These are phyloP conservation scores for Diaporthe vaccinii DNA, from an alignment of 2,329 filamentous ascomycete genomes.

Conservation along the genomic window DNA sequence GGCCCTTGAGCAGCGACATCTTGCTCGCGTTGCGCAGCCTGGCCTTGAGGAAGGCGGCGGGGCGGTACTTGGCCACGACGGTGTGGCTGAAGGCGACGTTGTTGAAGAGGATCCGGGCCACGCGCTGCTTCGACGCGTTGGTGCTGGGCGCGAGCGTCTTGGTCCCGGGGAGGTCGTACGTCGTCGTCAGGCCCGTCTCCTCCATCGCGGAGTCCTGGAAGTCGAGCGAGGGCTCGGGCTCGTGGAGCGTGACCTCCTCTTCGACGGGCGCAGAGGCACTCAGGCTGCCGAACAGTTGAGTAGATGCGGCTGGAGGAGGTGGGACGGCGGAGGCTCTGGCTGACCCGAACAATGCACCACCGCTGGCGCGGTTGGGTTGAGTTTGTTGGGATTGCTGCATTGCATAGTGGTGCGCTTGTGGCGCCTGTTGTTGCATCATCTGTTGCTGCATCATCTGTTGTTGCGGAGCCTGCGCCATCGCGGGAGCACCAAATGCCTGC, in stretches of 20 bases:
- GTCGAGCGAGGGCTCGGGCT: constrained; percentile 50
- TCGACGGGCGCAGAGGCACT: background rate
- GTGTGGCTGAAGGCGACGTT: constrained; percentile 68
- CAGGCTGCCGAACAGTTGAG: background rate
- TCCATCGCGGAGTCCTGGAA: constrained; percentile 69
- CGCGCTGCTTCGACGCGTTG: constrained; percentile 69
- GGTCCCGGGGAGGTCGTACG: constrained; percentile 70
- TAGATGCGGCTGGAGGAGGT: background rate
- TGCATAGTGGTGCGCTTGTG: background rate
- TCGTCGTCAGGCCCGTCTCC: constrained; percentile 71
- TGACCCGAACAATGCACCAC: background rate
- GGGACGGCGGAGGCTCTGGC: background rate
- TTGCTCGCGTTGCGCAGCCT: constrained; percentile 68
- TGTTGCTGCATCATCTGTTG: constrained; percentile 39
- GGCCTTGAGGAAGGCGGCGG: constrained; percentile 71
- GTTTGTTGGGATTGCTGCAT: no score
- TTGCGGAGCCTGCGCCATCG: background rate
- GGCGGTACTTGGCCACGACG: constrained; percentile 71
- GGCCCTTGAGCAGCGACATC: constrained; percentile 68
- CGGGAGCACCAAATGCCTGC: background rate
- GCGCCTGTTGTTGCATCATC: constrained; percentile 40
- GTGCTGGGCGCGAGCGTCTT: constrained; percentile 69
- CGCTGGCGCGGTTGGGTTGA: no score
- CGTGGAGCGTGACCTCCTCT: constrained; percentile 44
- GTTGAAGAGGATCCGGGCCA: constrained; percentile 66